Evolutionary conservation across 331 rosid genomes (phyloP), one percentile per base, ranked within the genome.

Genomic region (Spiraea crenata): DNA sequence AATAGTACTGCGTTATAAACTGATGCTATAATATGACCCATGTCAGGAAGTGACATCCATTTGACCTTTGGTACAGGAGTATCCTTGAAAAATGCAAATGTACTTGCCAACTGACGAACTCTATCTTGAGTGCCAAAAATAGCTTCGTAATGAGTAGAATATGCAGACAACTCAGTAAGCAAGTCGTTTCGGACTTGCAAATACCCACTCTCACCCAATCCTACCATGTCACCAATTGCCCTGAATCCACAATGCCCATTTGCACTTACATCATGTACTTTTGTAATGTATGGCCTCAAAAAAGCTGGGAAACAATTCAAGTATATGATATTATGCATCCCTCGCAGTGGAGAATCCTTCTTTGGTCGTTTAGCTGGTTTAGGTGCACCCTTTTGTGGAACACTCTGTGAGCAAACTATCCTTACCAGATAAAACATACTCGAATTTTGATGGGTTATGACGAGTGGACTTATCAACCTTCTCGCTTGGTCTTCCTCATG

Each of bases 201-300:
- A 50, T 68, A 68, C 1, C 62, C 73, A 39, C 52, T 68, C 62
- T 17, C 73, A 14, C 62, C 73, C 50, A 68, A 12, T 52, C 73
- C 73, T 35, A 68, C 62, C 20, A 68, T 51, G 52, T 52, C 62
- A 39, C 62, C 73, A 5, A 68, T 39, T 15, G 73, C 73, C 14
- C 73, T 68, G 52, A 68, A 68, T 62, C 73, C 73, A 4, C 62
- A 68, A 35, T 68, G 57, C 38, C 73, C 73, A n/a, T n/a, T n/a
- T n/a, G n/a, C n/a, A n/a, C n/a, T n/a, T n/a, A n/a, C 31, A 2
- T 25, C 31, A 25, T 25, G 31, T 25, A 25, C 31, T 25, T 25
- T 25, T 25, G 1, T 25, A 25, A 25, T 25, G 31, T 25, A 25
- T 25, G 31, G 31, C 31, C 31, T 25, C 31, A 25, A 25, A 25